phyloP scores from a whole-genome alignment of 139 green algal genomes.

The Coelastrella sp. region DNA sequence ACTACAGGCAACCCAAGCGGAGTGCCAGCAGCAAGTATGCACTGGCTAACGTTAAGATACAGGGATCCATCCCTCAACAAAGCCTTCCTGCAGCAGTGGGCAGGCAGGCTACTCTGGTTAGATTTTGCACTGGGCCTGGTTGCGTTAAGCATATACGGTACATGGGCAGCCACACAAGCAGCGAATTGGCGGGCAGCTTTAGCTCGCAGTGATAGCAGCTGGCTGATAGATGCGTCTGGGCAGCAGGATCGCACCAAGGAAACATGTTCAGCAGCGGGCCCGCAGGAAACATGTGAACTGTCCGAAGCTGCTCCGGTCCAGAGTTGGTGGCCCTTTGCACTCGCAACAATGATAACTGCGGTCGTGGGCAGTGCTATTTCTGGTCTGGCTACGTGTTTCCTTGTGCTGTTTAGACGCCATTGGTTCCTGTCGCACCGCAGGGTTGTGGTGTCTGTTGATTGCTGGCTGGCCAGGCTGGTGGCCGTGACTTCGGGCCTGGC shows the following conservation, averaged over 20 bases:
- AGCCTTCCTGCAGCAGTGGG: neutral
- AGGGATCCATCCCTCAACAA: neutral
- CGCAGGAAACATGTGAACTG: neutral
- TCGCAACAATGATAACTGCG: too few species aligned
- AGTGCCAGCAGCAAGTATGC: neutral
- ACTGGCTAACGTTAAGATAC: neutral
- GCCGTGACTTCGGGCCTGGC: neutral
- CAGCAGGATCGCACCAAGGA: too few species aligned
- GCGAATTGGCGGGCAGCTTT: neutral
- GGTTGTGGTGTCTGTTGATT: neutral
- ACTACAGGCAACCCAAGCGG: neutral
- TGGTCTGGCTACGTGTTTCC: neutral
- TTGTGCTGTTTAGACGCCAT: neutral
- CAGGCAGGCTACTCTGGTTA: neutral
- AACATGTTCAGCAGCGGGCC: neutral
- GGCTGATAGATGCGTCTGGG: too few species aligned
- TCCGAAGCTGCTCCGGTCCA: neutral
- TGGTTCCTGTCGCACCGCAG: neutral
- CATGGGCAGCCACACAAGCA: neutral
- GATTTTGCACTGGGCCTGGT: neutral
- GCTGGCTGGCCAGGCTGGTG: neutral
- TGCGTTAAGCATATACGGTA: neutral
- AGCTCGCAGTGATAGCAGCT: neutral
- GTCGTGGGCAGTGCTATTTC: too few species aligned
- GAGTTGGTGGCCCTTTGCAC: neutral